Evolutionary conservation across 176 grass and related monocot genomes (phyloP).

Genomic region (Puya raimondii): DNA sequence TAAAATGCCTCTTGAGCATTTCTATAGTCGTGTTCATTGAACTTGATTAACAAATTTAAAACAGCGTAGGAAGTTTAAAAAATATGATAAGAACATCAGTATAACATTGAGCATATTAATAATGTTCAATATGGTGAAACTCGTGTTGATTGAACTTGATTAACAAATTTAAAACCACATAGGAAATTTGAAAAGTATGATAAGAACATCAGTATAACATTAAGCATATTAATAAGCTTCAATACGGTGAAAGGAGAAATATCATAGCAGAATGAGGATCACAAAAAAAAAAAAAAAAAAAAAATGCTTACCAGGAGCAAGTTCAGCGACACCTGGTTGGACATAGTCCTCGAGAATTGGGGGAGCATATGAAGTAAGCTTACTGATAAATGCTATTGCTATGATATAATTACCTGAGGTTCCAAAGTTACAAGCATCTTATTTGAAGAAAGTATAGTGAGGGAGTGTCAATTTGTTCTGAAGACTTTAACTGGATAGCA

Average conservation of each 20-base stretch:
- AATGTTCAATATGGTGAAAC: neutral
- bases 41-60: no score
- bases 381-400: constrained; percentile 56
- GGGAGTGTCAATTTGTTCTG: constrained; percentile 1
- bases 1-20: no score
- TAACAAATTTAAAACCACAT: no score
- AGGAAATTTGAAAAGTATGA: no score
- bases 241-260: neutral
- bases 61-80: no score
- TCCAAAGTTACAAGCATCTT: constrained; percentile 5
- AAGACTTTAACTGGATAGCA: constrained; percentile 10
- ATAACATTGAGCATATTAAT: no score
- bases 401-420: constrained; percentile 73
- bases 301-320: constrained; percentile 43
- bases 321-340: constrained; percentile 30
- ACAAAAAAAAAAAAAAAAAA: neutral
- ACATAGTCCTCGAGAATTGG: constrained; percentile 54
- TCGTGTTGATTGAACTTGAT: no score
- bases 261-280: no score
- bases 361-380: constrained; percentile 23
- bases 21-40: no score
- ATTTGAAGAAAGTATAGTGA: constrained; percentile 14
- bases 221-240: neutral
- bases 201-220: no score
- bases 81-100: no score